Evolutionary conservation across 2,329 filamentous ascomycete species (phyloP), one percentile per base, ranked within the genome.

Genomic region (Aspergillus fumigatus): DNA sequence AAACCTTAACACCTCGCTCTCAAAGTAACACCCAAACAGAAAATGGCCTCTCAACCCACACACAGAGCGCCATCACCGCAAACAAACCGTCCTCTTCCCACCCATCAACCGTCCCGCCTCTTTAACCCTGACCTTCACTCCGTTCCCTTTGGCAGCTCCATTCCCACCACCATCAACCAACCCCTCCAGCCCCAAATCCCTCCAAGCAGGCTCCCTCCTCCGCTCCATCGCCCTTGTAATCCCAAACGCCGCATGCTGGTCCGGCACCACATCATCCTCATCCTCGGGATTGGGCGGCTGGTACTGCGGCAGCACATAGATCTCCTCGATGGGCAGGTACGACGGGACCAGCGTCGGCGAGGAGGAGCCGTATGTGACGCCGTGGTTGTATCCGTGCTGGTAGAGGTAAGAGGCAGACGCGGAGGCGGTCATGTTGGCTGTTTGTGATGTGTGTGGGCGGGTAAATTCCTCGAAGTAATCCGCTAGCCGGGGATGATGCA

Each of bases 201-300:
- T 76, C 84, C 84, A 87, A 1, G 79, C 77, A 4, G 77, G 75
- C 70, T 83, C 81, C 50, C 76, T 73, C 58, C 77, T 76, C 50
- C 75, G 75, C 67, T 85, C 80, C 65, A 84, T 85, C 0, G 84
- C 85, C 45, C 84, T 75, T 68, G 83, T 79, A 57, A 88, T 88
- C 1, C 85, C 85, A 71, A 87, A 88, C 2, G 84, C 85, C 0
- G 85, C 85, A 70, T 87, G 85, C 70, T 87, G 84, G 62, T 87
- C 84, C 0, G 85, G 85, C 14, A 87, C 84, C 2, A 87, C 82
- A 62, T 87, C 85, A 59, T 87, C 85, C 68, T 88, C 84, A 60
- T 87, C 85, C 67, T 87, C 85, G 0, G 85, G 85, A 59, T 87
- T 87, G 14, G 84, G 70, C 0, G 85, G 85, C 65, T 86, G 83